Percentiles rank a stretch among this genome's conserved stretches.
Conservation (phyloP, 108 stramenopile genomes). For the Skeletonema grethae region DNA sequence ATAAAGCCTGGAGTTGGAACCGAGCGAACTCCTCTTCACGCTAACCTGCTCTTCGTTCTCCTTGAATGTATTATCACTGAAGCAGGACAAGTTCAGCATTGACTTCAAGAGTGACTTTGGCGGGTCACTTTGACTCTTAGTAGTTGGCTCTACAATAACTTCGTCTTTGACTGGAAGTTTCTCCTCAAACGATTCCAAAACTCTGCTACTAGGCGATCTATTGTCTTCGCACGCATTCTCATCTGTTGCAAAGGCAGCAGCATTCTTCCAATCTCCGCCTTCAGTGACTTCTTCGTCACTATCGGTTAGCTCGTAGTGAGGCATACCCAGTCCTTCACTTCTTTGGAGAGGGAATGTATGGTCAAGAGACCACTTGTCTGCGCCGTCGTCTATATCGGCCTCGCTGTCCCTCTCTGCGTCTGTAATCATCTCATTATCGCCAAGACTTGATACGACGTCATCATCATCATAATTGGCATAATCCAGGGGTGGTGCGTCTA, state of each 20-base stretch:
- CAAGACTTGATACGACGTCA: slow-evolving; percentile 8
- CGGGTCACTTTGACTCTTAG: neutral
- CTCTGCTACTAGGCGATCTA: neutral
- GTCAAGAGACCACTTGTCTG: slow-evolving; percentile 34
- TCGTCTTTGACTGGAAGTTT: neutral
- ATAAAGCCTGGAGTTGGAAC: slow-evolving; percentile 20
- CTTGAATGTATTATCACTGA: slow-evolving; percentile 30
- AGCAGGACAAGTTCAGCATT: slow-evolving; percentile 19
- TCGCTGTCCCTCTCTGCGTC: slow-evolving; percentile 1
- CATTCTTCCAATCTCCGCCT: too few species aligned
- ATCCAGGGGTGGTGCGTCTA: neutral
- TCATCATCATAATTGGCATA: slow-evolving; percentile 6
- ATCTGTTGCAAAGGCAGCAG: neutral
- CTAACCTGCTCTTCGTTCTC: neutral
- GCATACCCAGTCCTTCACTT: slow-evolving; percentile 5
- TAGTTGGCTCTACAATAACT: neutral
- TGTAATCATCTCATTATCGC: neutral
- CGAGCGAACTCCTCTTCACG: neutral
- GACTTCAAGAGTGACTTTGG: slow-evolving; percentile 1
- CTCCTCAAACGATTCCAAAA: neutral
- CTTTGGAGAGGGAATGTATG: slow-evolving; percentile 18
- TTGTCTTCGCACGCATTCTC: neutral
- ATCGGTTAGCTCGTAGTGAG: slow-evolving; percentile 4
- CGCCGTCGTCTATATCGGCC: slow-evolving; percentile 4
- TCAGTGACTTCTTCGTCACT: slow-evolving; percentile 10